Base-by-base conservation (phyloP, 129 eudicot genomes). In the Centella asiatica region DNA sequence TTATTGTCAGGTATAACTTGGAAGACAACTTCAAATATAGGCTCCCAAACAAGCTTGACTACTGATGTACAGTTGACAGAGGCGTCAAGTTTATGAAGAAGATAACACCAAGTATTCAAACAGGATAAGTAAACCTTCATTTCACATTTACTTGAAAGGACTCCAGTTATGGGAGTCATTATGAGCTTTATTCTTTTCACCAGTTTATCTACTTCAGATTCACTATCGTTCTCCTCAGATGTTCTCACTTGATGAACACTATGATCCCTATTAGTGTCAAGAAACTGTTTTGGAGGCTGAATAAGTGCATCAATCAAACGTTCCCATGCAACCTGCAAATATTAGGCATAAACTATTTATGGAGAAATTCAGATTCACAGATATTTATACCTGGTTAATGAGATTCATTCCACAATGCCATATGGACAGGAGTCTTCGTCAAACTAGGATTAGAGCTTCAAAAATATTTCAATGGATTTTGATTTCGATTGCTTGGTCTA, bases 281-380 rank as follows among this genome's bases (percentile, higher is more conserved):
- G 57, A 63, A 54, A 65, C 62, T 61, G 74, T 20, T 44, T 31
- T 44, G 73, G 84, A 49, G 73, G 83, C 49, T 57, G 64, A 59
- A 86, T 67, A 49, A 90, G 75, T 50, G 94, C 89, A 75, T 90
- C 95, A 66, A 86, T 81, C 12, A 86, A 64, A 68, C 85, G 81
- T 83, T 90, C 94, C 97, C 97, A 90, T 1, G 97, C 83, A 62
- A 79, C 77, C 97, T 85, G 78, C 69, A 76, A 70, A 67, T 26
- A 31, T 50, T 45, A 59, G 27, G 29, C 29, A 65, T 12, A 23
- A 12, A 44, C 34, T 52, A 56, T 14, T 64, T 34, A 11, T 3
- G 28, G 2, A 11, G 37, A 36, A 31, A 44, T 29, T 22, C 22
- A 15, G 15, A 37, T 37, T 20, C 22, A 19, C 39, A 15, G 1